These are phyloP conservation scores for Solanum arcanum DNA, from an alignment of 257 asterid species.

Conservation along the genomic window DNA sequence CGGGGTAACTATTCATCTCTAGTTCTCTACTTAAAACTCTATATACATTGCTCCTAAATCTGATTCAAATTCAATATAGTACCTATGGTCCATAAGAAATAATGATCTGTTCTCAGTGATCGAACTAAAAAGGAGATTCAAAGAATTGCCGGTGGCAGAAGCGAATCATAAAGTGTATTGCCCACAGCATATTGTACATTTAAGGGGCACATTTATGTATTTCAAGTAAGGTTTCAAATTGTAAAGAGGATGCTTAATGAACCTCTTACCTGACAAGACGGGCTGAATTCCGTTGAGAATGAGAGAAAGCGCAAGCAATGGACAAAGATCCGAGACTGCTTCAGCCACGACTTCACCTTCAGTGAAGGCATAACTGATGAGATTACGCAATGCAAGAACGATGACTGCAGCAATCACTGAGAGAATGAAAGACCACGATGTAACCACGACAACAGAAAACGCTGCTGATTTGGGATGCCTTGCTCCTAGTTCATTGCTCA, in stretches of 20 bases:
- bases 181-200: not conserved
- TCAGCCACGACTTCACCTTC: conserved; percentile 18
- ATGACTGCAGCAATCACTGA: conserved; percentile 14
- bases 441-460: conserved; percentile 40
- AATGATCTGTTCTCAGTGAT: not conserved
- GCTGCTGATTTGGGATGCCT: conserved; percentile 73
- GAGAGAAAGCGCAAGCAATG: conserved; percentile 12
- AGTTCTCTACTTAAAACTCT: not conserved
- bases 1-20: not conserved
- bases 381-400: conserved; percentile 22
- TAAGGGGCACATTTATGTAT: not conserved
- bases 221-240: not conserved
- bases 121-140: not conserved
- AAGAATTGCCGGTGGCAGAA: not conserved
- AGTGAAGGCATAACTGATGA: conserved; percentile 41
- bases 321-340: conserved; percentile 22
- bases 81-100: not conserved
- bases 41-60: not conserved
- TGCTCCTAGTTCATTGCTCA: conserved; percentile 71
- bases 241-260: not conserved
- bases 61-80: not conserved
- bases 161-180: not conserved
- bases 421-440: conserved; percentile 20
- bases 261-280: conserved; percentile 13
- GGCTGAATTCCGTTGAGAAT: conserved; percentile 22